phyloP scores from a whole-genome alignment of 2,329 filamentous ascomycete genomes.

The Neopestalotiopsis sp. region DNA sequence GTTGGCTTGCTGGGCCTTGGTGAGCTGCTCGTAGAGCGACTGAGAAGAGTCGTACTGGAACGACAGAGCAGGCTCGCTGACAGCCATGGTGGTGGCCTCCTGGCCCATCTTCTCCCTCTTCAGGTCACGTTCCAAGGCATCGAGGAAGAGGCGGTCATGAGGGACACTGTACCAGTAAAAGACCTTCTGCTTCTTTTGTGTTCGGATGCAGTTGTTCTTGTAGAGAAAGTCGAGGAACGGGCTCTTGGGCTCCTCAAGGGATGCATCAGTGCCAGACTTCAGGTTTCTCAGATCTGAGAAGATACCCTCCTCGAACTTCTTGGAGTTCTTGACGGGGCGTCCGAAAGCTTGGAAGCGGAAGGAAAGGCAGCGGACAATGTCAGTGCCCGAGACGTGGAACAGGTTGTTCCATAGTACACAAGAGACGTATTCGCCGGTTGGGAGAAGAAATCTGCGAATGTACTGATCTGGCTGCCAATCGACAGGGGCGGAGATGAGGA shows the following conservation, averaged over 20 bases:
- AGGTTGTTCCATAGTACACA: conserved; percentile 99
- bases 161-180: conserved; percentile 99
- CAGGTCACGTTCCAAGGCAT: conserved; percentile 93
- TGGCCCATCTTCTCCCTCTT: conserved; percentile 99
- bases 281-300: conserved; percentile 98
- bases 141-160: conserved; percentile 95
- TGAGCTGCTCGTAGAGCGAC: conserved; percentile 98
- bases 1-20: conserved; percentile 98
- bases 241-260: conserved; percentile 98
- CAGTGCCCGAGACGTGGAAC: conserved; percentile 98
- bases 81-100: conserved; percentile 91
- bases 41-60: conserved; percentile 99
- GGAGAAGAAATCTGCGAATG: conserved; percentile 91
- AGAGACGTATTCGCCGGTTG: conserved; percentile 97
- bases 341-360: conserved; percentile 99
- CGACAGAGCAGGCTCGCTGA: conserved; percentile 94
- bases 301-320: conserved; percentile 99
- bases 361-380: conserved; percentile 96
- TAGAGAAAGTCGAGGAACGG: conserved; percentile 98
- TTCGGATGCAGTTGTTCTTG: conserved; percentile 99
- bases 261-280: conserved; percentile 97
- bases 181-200: conserved; percentile 99
- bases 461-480: conserved; percentile 98
- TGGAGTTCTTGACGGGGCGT: conserved; percentile 97
- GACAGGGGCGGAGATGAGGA: conserved; percentile 96